A percentile compares a stretch with the other conserved stretches of the same genome.
Evolutionary conservation across 345 rosid species (phyloP).

Genomic region (Salix purpurea): DNA sequence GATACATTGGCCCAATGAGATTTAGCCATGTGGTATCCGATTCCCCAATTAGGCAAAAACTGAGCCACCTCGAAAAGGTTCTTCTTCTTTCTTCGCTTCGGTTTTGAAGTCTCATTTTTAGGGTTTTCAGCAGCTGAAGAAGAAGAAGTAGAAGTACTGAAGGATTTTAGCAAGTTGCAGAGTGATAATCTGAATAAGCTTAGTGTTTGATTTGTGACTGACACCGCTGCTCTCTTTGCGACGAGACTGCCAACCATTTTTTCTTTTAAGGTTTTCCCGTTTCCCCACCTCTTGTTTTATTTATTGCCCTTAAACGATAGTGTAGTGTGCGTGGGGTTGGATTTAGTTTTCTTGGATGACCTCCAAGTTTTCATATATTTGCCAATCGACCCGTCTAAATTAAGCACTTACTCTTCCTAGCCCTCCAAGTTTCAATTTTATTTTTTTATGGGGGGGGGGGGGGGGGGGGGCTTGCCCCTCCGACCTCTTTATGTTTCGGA

Average conservation of each 20-base stretch:
- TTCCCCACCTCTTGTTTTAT: not conserved
- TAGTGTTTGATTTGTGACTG: constrained; percentile 7
- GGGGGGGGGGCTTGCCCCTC: too few species aligned
- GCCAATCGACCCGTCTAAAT: not conserved
- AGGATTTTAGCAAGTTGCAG: constrained; percentile 34
- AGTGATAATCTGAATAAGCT: constrained; percentile 25
- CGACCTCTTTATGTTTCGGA: too few species aligned
- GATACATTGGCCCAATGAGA: constrained; percentile 85
- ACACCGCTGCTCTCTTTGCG: not conserved
- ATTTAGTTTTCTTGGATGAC: not conserved
- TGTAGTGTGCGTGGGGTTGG: not conserved
- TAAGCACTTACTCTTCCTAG: too few species aligned
- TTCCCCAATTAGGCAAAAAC: constrained; percentile 90
- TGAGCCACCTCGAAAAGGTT: constrained; percentile 92
- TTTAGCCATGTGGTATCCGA: constrained; percentile 91
- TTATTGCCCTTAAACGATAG: not conserved
- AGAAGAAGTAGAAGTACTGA: constrained; percentile 39
- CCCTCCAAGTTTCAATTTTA: too few species aligned
- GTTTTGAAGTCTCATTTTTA: constrained; percentile 17
- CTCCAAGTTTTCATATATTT: not conserved
- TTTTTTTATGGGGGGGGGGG: too few species aligned
- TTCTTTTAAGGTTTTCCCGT: not conserved
- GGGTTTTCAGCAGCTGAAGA: constrained; percentile 16
- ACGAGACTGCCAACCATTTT: not conserved
- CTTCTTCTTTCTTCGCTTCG: constrained; percentile 75